Conservation (phyloP, 345 rosid genomes). For the Eucalyptus erythrocorys region DNA sequence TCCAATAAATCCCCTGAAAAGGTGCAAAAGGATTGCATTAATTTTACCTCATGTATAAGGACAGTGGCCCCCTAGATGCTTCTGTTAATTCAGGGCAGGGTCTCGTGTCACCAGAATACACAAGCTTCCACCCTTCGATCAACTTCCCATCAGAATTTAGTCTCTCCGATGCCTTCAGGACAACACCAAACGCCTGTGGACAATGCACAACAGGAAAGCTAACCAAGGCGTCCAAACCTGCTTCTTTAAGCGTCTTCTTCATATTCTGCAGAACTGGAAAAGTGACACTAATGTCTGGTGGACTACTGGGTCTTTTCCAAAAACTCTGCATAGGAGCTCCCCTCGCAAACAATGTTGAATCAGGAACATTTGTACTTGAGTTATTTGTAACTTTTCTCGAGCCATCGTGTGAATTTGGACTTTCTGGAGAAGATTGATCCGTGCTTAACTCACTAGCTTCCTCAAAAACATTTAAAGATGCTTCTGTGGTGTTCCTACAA, state of each 20-base stretch:
- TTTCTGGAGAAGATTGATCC: not conserved
- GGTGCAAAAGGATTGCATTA: not conserved
- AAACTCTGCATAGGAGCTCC: conserved; percentile 72
- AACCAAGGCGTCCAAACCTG: conserved; percentile 51
- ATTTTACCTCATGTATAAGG: conserved; percentile 84
- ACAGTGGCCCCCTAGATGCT: conserved; percentile 77
- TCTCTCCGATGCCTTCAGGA: conserved; percentile 62
- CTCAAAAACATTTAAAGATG: conserved; percentile 50
- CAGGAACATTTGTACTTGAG: not conserved
- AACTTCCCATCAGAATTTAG: conserved; percentile 44
- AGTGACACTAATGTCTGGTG: conserved; percentile 23
- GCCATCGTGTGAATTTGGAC: not conserved
- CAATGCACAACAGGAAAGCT: conserved; percentile 96
- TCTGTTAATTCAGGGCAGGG: conserved; percentile 69
- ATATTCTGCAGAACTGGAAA: conserved; percentile 36
- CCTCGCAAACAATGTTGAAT: conserved; percentile 40
- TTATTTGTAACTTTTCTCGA: not conserved
- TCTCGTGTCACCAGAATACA: conserved; percentile 93
- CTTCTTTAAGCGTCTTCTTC: conserved; percentile 47
- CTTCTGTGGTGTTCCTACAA: conserved; percentile 59
- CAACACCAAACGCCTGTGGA: conserved; percentile 81
- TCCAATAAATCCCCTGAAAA: not conserved
- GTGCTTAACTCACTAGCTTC: not conserved
- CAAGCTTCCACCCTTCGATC: conserved; percentile 93
- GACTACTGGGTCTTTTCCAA: conserved; percentile 42